Conservation (phyloP, 306 rosid genomes). For the Quercus mongolica region DNA sequence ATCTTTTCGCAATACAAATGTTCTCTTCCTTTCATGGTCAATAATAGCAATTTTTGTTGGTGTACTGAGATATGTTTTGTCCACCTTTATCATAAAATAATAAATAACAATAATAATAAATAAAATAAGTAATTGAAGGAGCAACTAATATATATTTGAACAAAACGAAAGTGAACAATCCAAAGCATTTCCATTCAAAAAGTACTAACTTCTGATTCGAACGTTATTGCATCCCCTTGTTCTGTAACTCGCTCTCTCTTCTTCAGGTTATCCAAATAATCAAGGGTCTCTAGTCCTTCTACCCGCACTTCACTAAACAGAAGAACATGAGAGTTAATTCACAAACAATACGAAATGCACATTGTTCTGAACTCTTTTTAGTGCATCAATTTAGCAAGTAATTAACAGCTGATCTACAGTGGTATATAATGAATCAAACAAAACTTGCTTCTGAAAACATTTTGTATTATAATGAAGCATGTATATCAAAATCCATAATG, state of each 20-base stretch:
- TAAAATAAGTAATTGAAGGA: constrained; percentile 4
- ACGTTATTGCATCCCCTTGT: constrained; percentile 78
- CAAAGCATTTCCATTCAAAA: background rate
- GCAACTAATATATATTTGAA: constrained; percentile 14
- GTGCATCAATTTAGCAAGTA: background rate
- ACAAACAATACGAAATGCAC: background rate
- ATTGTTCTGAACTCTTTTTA: background rate
- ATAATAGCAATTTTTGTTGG: constrained; percentile 74
- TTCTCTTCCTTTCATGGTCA: constrained; percentile 81
- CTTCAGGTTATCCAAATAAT: constrained; percentile 80
- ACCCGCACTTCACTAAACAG: constrained; percentile 69
- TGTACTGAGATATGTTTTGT: constrained; percentile 64
- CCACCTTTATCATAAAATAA: constrained; percentile 46
- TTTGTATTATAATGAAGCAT: background rate
- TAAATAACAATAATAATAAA: background rate
- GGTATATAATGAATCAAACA: background rate
- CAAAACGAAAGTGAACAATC: background rate
- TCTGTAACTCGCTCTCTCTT: constrained; percentile 61
- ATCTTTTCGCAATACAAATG: constrained; percentile 62
- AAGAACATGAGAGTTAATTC: constrained; percentile 17
- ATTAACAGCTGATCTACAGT: background rate
- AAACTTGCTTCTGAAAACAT: background rate
- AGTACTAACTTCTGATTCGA: constrained; percentile 64
- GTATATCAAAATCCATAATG: background rate
- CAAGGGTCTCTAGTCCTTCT: constrained; percentile 81